A percentile compares a stretch with the other conserved stretches of the same genome.
These are phyloP conservation scores for Sedum album DNA, from an alignment of 164 flowering plant genomes.

Conservation along the genomic window DNA sequence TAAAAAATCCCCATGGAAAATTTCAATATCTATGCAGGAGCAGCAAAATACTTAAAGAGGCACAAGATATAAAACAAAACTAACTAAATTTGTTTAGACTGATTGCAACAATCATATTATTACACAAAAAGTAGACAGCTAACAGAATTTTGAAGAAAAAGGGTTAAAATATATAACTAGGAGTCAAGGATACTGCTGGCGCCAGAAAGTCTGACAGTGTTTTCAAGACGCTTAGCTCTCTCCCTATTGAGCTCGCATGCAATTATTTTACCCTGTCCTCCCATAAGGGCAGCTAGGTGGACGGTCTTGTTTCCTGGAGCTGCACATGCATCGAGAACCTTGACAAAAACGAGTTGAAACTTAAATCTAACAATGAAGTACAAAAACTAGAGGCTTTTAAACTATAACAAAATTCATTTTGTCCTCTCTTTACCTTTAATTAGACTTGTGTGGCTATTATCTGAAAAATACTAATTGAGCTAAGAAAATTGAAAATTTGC, in stretches of 20 bases:
- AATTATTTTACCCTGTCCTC: slow-evolving; percentile 63
- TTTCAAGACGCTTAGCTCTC: slow-evolving; percentile 47
- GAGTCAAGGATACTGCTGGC: slow-evolving; percentile 77
- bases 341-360: slow-evolving; percentile 16
- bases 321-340: slow-evolving; percentile 97
- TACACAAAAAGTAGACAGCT: background rate
- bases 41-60: slow-evolving; percentile 24
- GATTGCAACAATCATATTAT: background rate
- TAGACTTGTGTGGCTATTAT: background rate
- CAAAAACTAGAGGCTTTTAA: background rate
- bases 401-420: background rate
- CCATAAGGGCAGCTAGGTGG: slow-evolving; percentile 75
- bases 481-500: background rate
- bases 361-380: background rate
- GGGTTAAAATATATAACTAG: slow-evolving; percentile 6
- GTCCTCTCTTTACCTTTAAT: background rate
- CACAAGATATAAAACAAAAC: background rate
- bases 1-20: slow-evolving; percentile 59
- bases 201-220: slow-evolving; percentile 66
- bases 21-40: slow-evolving; percentile 43
- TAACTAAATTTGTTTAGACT: background rate
- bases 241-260: slow-evolving; percentile 76
- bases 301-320: slow-evolving; percentile 89
- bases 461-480: background rate
- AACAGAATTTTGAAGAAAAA: background rate